Evolutionary conservation across 2,329 filamentous ascomycete species (phyloP), one percentile per base, ranked within the genome.

Genomic region (Ambrosiella cleistominuta): DNA sequence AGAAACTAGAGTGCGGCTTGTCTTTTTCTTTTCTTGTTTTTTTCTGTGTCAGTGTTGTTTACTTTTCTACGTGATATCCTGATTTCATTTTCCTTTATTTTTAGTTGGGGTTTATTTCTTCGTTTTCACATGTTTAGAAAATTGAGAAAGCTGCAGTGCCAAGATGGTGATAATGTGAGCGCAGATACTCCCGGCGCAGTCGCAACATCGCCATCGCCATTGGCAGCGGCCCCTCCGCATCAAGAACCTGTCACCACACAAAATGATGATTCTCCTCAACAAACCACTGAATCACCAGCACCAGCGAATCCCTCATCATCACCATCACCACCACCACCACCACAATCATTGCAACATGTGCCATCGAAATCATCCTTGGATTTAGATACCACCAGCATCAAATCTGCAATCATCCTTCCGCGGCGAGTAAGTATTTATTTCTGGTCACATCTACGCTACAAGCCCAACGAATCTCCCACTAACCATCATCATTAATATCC

Each of bases 161-260:
- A 51, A 19, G 47, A 51, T 51, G 47, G 8, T 2, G 27, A 19
- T n/a, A 19, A 36, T 7, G 6, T n/a, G n/a, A n/a, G 39, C 6
- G 39, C 39, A 42, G 39, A 27, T 27, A 27, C 27, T 27, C 27
- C 4, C 27, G 27, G 39, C 39, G 39, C 39, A 42, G 39, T 11
- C 49, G 49, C 44, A 56, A 13, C 38, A 56, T 50, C 56, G 15
- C n/a, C 40, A 51, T 51, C 54, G 51, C 56, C 56, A 37, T 35
- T 12, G 17, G 12, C 27, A 27, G 27, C 27, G 27, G 27, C 27
- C 27, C 3, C 42, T 27, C 53, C 38, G 38, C 38, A 11, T 1
- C 19, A 8, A 35, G 27, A 27, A 51, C 47, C 47, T 2, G 27
- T 6, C 47, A 51, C 6, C 8, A 35, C 27, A 51, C 7, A 51